These are phyloP conservation scores for Penicillium sclerotiorum DNA, from an alignment of 2,329 filamentous ascomycete genomes.

Conservation along the genomic window DNA sequence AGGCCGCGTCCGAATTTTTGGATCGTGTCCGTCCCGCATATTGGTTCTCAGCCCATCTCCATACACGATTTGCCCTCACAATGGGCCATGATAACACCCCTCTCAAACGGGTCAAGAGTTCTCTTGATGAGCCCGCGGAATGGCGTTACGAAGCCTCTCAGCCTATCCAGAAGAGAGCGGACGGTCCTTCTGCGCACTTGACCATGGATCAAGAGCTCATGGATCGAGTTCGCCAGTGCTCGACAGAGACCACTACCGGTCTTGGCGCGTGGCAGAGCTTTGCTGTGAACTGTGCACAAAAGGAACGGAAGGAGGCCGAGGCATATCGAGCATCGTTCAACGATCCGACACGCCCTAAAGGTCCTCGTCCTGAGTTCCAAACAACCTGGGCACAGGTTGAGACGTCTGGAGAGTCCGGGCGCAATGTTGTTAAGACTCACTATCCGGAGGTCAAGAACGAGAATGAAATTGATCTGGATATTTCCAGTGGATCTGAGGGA, in stretches of 20 bases:
- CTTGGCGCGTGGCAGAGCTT: not conserved
- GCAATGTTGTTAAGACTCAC: too few relatives aligned
- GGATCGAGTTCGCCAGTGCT: too few relatives aligned
- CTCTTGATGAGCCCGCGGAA: conserved; percentile 4
- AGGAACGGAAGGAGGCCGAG: not conserved
- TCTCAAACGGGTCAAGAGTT: not conserved
- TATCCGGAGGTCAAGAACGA: conserved; percentile 50
- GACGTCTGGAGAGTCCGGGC: not conserved
- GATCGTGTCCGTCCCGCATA: conserved; percentile 77
- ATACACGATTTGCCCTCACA: conserved; percentile 78
- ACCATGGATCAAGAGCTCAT: conserved; percentile 2
- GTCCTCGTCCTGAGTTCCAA: too few relatives aligned
- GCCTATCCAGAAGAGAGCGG: too few relatives aligned
- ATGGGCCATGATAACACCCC: conserved; percentile 48
- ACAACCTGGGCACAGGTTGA: not conserved
- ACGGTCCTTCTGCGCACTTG: not conserved
- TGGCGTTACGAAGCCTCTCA: conserved; percentile 8
- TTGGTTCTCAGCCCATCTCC: conserved; percentile 94
- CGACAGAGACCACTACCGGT: too few relatives aligned
- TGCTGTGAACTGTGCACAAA: not conserved
- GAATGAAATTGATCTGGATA: conserved; percentile 48
- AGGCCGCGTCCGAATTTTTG: conserved; percentile 77
- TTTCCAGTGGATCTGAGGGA: conserved; percentile 26
- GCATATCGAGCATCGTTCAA: not conserved
- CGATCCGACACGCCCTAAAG: not conserved